phyloP scores from a whole-genome alignment of 305 asterid species.

The Solanum chacoense region DNA sequence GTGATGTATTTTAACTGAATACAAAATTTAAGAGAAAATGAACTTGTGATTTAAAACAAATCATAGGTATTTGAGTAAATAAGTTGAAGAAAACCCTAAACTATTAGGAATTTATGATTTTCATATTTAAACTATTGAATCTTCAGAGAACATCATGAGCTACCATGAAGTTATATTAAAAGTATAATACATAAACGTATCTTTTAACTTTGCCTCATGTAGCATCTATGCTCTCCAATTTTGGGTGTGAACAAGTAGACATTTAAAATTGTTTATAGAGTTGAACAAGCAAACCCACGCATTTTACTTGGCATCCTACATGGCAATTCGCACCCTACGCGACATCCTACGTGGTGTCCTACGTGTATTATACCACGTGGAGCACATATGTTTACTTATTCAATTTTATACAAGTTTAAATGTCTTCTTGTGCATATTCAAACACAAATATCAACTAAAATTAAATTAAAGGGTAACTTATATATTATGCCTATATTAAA shows the following conservation, averaged over 20 bases:
- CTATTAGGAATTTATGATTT: neutral
- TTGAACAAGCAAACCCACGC: too few relatives aligned
- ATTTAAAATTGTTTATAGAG: neutral
- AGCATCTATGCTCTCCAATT: neutral
- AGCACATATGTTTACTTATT: neutral
- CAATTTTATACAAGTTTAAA: too few relatives aligned
- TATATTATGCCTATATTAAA: too few relatives aligned
- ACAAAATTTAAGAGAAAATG: neutral
- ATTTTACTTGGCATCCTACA: neutral
- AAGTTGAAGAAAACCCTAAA: neutral
- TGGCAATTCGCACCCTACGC: neutral
- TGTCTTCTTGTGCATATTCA: too few relatives aligned
- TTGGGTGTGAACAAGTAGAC: neutral
- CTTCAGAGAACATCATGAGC: neutral
- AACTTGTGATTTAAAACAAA: neutral
- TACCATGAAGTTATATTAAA: neutral
- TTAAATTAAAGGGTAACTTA: too few relatives aligned
- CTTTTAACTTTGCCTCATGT: neutral
- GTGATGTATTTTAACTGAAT: neutral
- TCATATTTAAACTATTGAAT: neutral
- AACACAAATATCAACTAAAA: neutral
- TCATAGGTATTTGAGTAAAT: neutral
- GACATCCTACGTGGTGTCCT: neutral
- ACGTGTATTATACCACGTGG: neutral
- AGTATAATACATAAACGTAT: neutral